phyloP scores from a whole-genome alignment of 768 basidiomycete species.

The Obba rivulosa region DNA sequence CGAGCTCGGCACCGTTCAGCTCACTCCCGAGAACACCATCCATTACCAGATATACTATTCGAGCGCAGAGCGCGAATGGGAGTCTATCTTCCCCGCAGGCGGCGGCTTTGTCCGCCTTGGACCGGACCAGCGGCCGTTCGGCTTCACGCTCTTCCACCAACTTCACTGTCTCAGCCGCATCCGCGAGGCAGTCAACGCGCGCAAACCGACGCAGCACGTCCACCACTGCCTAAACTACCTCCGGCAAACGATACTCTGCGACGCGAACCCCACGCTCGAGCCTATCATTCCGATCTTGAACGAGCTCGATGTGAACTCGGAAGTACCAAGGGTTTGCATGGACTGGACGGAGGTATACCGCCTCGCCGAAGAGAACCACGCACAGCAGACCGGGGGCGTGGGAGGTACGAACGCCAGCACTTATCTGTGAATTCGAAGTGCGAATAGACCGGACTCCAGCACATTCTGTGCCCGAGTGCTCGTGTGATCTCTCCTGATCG shows the following conservation, averaged over 20 bases:
- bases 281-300: constrained; percentile 16
- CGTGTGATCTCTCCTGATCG: too few species aligned
- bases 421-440: too few species aligned
- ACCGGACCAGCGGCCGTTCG: constrained; percentile 18
- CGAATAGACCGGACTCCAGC: too few species aligned
- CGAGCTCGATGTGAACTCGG: constrained; percentile 9
- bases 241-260: constrained; percentile 26
- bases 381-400: too few species aligned
- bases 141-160: constrained; percentile 17
- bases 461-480: too few species aligned
- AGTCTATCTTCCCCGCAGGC: constrained; percentile 17
- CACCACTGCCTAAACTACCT: constrained; percentile 29
- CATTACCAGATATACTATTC: constrained; percentile 23
- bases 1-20: constrained; percentile 2
- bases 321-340: constrained; percentile 19
- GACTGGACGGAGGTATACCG: constrained; percentile 26
- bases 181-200: constrained; percentile 17
- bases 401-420: too few species aligned
- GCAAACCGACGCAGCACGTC: constrained; percentile 11
- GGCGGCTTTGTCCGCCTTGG: constrained; percentile 19
- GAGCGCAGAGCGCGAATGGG: constrained; percentile 26
- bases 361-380: constrained; percentile 16
- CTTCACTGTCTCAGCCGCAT: constrained; percentile 21
- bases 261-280: too few species aligned
- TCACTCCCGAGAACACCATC: constrained; percentile 23